These are phyloP conservation scores for Spergularia azorica DNA, from an alignment of 179 eudicot genomes.

Conservation along the genomic window DNA sequence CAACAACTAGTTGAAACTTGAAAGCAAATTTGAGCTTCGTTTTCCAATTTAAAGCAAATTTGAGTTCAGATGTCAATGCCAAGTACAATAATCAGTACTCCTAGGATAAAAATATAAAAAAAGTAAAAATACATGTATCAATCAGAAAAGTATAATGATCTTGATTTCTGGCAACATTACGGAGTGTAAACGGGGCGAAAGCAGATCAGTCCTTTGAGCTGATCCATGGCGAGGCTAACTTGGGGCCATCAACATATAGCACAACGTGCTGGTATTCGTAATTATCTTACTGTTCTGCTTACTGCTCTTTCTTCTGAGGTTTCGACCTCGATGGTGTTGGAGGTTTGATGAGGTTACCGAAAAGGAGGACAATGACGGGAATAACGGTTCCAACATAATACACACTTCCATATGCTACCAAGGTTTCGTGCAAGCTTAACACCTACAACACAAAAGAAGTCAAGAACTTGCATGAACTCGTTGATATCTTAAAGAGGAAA, in stretches of 20 bases:
- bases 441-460: conserved; percentile 41
- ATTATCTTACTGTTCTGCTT: neutral
- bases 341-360: conserved; percentile 62
- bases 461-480: neutral
- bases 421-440: conserved; percentile 75
- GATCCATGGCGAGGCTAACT: conserved; percentile 14
- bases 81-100: neutral
- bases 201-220: neutral
- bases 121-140: neutral
- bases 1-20: no score
- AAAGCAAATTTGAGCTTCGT: no score
- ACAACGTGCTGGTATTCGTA: neutral
- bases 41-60: neutral
- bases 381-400: conserved; percentile 68
- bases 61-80: neutral
- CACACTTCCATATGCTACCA: conserved; percentile 70
- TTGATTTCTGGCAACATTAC: neutral
- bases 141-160: neutral
- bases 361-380: conserved; percentile 51
- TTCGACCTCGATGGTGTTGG: conserved; percentile 64
- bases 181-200: neutral
- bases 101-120: neutral
- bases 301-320: conserved; percentile 57
- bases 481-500: neutral
- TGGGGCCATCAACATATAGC: neutral